These are phyloP conservation scores for Coemansia sp. DNA, from an alignment of 192 early-diverging fungal species.

Conservation along the genomic window DNA sequence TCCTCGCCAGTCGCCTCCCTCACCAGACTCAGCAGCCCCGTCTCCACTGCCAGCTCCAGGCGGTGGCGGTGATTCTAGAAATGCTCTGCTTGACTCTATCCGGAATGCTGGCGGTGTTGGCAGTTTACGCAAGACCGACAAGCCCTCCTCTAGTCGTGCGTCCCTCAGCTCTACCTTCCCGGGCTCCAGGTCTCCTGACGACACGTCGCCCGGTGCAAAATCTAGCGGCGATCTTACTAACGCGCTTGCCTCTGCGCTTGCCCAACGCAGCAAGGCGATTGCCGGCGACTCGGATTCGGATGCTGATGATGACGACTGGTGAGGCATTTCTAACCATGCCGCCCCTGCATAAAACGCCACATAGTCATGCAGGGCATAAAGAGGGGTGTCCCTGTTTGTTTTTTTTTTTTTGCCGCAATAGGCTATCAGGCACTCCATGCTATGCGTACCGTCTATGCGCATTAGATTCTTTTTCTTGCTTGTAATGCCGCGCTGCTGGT, in stretches of 20 bases:
- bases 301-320: constrained; percentile 53
- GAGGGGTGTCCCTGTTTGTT: no score
- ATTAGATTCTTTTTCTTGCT: background rate
- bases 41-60: constrained; percentile 13
- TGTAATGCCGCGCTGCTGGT: background rate
- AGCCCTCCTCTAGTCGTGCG: constrained; percentile 21
- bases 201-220: constrained; percentile 40
- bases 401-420: background rate
- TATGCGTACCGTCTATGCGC: background rate
- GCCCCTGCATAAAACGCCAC: background rate
- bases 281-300: constrained; percentile 54
- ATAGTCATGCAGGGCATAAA: background rate
- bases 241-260: constrained; percentile 48
- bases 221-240: constrained; percentile 49
- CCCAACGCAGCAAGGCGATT: constrained; percentile 51
- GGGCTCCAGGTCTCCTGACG: constrained; percentile 37
- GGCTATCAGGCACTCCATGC: no score
- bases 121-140: constrained; percentile 39
- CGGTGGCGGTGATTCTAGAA: constrained; percentile 28
- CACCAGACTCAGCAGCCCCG: constrained; percentile 8
- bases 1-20: constrained; percentile 7
- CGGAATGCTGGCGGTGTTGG: constrained; percentile 41
- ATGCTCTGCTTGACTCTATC: constrained; percentile 42
- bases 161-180: constrained; percentile 19
- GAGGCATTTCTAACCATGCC: background rate